These are phyloP conservation scores for Boletus mariae DNA, from an alignment of 1,284 basidiomycete genomes.

Conservation along the genomic window DNA sequence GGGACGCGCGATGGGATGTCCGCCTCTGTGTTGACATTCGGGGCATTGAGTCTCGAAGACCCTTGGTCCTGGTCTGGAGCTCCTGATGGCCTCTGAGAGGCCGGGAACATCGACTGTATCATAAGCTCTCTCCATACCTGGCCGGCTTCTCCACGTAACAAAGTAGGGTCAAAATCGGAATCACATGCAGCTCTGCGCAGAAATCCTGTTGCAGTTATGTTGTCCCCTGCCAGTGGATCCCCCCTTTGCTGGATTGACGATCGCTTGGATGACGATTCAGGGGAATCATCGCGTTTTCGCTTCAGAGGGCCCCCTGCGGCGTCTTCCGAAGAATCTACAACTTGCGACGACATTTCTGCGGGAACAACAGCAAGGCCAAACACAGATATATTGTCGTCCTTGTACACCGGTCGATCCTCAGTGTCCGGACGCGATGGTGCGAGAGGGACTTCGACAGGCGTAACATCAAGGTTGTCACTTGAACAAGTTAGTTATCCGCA, in stretches of 20 bases:
- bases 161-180: slow-evolving; percentile 37
- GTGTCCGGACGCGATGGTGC: slow-evolving; percentile 24
- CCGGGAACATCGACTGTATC: slow-evolving; percentile 59
- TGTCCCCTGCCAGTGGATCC: not conserved
- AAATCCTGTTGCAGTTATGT: not conserved
- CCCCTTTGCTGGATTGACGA: not conserved
- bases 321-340: not conserved
- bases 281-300: slow-evolving; percentile 43
- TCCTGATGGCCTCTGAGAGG: slow-evolving; percentile 18
- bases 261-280: slow-evolving; percentile 34
- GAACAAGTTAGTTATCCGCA: not conserved
- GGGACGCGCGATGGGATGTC: slow-evolving; percentile 8
- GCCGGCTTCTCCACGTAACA: slow-evolving; percentile 39
- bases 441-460: slow-evolving; percentile 45
- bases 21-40: not conserved
- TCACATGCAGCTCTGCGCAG: slow-evolving; percentile 23
- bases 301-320: slow-evolving; percentile 31
- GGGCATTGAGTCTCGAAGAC: slow-evolving; percentile 8
- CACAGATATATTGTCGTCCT: slow-evolving; percentile 62
- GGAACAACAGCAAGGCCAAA: slow-evolving; percentile 58
- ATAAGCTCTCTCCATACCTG: slow-evolving; percentile 51
- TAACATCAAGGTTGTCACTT: slow-evolving; percentile 50
- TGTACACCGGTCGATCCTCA: slow-evolving; percentile 43
- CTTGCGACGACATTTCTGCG: not conserved
- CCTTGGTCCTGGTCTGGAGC: slow-evolving; percentile 3